A percentile compares a stretch with the other conserved stretches of the same genome.
Conservation (phyloP, 23 red algal genomes). For the Gracilaria caudata region DNA sequence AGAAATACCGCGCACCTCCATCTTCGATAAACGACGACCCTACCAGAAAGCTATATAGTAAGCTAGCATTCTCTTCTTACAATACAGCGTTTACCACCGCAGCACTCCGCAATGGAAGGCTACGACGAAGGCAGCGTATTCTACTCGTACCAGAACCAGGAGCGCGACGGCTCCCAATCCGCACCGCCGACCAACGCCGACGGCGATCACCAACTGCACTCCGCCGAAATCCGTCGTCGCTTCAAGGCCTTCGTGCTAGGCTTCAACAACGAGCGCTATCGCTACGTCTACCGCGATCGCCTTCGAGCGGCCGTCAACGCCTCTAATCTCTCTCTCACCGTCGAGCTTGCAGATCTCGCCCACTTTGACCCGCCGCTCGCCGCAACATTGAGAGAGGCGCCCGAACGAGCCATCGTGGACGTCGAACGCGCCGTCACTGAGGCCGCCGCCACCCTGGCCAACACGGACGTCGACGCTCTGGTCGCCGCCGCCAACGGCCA, state of each 20-base stretch:
- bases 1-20: not conserved
- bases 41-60: no score
- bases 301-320: conserved; percentile 83
- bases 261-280: conserved; percentile 68
- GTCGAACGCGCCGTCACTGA: conserved; percentile 68
- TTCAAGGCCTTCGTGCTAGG: conserved; percentile 95
- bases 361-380: conserved; percentile 90
- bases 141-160: conserved; percentile 81
- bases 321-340: conserved; percentile 46
- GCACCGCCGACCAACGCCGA: not conserved
- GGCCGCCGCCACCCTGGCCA: conserved; percentile 61
- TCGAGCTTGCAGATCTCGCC: conserved; percentile 80
- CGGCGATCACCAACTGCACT: conserved; percentile 3
- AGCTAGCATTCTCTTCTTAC: no score
- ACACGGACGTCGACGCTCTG: conserved; percentile 29
- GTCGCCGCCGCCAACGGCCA: conserved; percentile 15
- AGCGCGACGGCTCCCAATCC: conserved; percentile 30
- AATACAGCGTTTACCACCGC: not conserved
- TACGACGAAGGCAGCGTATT: conserved; percentile 80
- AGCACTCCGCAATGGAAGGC: conserved; percentile 61
- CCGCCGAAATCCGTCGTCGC: conserved; percentile 75
- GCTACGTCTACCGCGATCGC: conserved; percentile 88
- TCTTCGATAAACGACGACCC: no score
- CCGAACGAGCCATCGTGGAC: conserved; percentile 55
- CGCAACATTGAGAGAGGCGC: conserved; percentile 62